These are phyloP conservation scores for Zanthoxylum bungeanum DNA, from an alignment of 345 rosid genomes.

Conservation along the genomic window DNA sequence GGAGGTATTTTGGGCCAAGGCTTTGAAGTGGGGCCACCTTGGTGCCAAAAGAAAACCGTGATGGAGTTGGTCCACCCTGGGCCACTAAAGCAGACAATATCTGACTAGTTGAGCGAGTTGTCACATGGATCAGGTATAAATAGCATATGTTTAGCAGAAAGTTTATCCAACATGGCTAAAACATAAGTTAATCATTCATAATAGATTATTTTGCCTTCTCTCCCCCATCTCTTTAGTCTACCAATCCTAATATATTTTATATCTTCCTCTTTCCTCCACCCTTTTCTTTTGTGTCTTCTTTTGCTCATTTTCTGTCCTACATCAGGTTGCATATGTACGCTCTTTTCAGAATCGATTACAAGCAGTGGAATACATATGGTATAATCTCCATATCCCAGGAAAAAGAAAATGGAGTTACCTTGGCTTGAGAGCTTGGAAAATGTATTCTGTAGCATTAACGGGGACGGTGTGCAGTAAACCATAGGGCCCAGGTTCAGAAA, in stretches of 20 bases:
- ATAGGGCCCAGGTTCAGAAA: slow-evolving; percentile 37
- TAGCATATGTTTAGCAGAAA: neutral
- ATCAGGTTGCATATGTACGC: neutral
- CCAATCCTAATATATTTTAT: neutral
- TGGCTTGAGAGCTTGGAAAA: slow-evolving; percentile 65
- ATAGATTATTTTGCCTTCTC: neutral
- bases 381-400: neutral
- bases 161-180: neutral
- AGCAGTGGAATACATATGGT: neutral
- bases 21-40: no score
- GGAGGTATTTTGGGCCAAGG: no score
- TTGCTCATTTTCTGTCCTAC: neutral
- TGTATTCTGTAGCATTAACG: slow-evolving; percentile 55
- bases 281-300: neutral
- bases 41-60: no score
- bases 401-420: slow-evolving; percentile 31
- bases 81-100: no score
- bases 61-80: no score
- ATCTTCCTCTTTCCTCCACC: no score
- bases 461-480: slow-evolving; percentile 42
- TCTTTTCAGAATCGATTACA: neutral
- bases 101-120: no score
- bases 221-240: neutral
- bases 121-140: neutral
- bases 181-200: neutral